Evolutionary conservation across 192 early-diverging fungal genomes (phyloP), one percentile per base, ranked within the genome.

Genomic region (Coemansia sp.): DNA sequence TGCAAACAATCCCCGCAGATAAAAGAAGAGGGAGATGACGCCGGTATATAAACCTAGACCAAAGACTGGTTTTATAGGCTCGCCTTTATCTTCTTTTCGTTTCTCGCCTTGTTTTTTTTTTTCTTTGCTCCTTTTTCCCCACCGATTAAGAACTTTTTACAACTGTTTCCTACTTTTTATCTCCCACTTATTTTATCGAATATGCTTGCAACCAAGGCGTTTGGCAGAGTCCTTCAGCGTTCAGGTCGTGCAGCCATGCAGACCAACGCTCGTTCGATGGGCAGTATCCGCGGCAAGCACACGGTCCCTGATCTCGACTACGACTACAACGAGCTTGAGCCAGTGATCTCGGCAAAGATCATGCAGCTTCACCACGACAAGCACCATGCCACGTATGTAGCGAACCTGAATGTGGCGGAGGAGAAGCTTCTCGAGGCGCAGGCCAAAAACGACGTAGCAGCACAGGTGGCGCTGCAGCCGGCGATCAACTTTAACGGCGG

Each of bases 371-470:
- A 98, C 82, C 91, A 98, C 83, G 53, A 75, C 71, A 98, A 98
- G 87, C 95, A 98, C 82, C 95, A 98, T 72, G 89, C 91, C 46
- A 81, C 93, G 6, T 98, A 98, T 69, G 89, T 98, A 62, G 91
- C 83, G 60, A 84, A 82, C 58, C 84, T 94, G 47, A 98, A 98
- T 71, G 81, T 73, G n/a, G 89, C 92, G n/a, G 92, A 94, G 69
- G 95, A 98, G 73, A 93, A 98, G 83, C 75, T 93, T 42, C 80
- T 81, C 32, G 83, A 79, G 23, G 89, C 93, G 22, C 74, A 87
- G 66, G 67, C 82, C 54, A 83, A 85, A 65, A 83, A 86, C 28
- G 88, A 98, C 67, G 59, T 94, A 10, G 76, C 74, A 19, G 82
- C 84, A 45, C 86, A 92, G 60, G 85, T 95, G n/a, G 72, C 85